Evolutionary conservation across 805 yeast genomes (phyloP).

Genomic region (Cyberlindnera xylosilytica): DNA sequence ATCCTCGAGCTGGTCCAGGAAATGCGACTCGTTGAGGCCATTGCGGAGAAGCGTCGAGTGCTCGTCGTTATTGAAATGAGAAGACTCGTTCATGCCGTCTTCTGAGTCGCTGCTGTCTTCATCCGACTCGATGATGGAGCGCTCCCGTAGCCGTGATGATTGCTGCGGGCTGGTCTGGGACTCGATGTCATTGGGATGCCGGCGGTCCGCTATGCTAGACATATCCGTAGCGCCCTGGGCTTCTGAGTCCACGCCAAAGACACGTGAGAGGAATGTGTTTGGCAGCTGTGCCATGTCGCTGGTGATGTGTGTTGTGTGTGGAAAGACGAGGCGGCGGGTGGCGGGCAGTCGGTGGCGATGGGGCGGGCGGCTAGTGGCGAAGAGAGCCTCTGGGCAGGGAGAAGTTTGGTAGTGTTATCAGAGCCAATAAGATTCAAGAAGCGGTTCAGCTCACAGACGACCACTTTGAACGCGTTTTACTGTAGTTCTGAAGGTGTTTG

Average conservation of each 20-base stretch:
- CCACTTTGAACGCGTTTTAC: background rate
- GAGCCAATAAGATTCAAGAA: no score
- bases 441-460: no score
- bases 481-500: background rate
- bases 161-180: conserved; percentile 5
- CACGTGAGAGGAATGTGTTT: conserved; percentile 49
- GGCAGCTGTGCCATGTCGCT: conserved; percentile 1
- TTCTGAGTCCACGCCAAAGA: conserved; percentile 47
- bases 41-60: conserved; percentile 12
- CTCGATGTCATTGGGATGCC: conserved; percentile 15
- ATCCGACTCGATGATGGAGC: conserved; percentile 27
- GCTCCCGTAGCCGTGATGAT: conserved; percentile 7
- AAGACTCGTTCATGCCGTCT: background rate
- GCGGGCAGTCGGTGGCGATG: no score
- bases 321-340: background rate
- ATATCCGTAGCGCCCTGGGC: conserved; percentile 23
- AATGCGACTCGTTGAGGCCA: conserved; percentile 11
- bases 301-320: background rate
- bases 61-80: background rate
- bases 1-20: conserved; percentile 6
- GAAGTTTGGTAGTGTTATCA: background rate
- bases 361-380: no score
- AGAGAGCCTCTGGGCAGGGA: background rate
- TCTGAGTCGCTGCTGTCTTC: conserved; percentile 20
- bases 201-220: conserved; percentile 16